Base-by-base conservation (phyloP, 2,329 filamentous ascomycete genomes). In the Botrytis elliptica region DNA sequence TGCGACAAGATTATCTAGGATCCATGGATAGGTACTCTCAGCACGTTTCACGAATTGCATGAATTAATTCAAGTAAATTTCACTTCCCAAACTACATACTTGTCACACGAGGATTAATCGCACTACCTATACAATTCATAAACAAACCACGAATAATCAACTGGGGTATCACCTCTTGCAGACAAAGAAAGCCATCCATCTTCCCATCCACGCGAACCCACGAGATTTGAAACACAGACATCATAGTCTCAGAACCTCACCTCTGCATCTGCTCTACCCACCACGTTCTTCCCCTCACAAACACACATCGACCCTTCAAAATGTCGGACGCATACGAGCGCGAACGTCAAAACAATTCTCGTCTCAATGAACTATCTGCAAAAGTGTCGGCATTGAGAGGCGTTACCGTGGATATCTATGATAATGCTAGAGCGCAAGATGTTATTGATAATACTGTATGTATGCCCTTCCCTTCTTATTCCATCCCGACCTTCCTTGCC, bases 361-460 rank as follows among this genome's bases (percentile, higher is more conserved):
- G 95, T 79, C 92, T 99, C 73, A 91, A 95, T 80, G 94, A 97
- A 82, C 92, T 99, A 55, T 92, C 93, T 25, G 88, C 90, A 77
- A 99, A 99, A 85, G 95, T 98, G 72, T 93, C 93, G 29, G 94
- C 94, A 70, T 89, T 99, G 76, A 94, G 95, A 81, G 93, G 93
- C 83, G 94, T 99, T 69, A 99, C 96, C 60, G 90, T 98, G 77
- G 94, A 99, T 85, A 99, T 99, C 81, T 98, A 98, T 87, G 95
- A 98, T 84, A 94, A 96, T 82, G 96, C 96, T 68, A 90, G 94
- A 74, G 90, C 93, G 79, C 95, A 98, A 79, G 90, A 92, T 77
- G 89, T 97, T 76, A 93, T 99, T 78, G 94, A 99, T 83, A 91
- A 90, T 80, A 95, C 93, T 57, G 93, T 97, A 87, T 74, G 89